Evolutionary conservation across 1,284 basidiomycete genomes (phyloP).

Genomic region (Cutaneotrichosporon sp.): DNA sequence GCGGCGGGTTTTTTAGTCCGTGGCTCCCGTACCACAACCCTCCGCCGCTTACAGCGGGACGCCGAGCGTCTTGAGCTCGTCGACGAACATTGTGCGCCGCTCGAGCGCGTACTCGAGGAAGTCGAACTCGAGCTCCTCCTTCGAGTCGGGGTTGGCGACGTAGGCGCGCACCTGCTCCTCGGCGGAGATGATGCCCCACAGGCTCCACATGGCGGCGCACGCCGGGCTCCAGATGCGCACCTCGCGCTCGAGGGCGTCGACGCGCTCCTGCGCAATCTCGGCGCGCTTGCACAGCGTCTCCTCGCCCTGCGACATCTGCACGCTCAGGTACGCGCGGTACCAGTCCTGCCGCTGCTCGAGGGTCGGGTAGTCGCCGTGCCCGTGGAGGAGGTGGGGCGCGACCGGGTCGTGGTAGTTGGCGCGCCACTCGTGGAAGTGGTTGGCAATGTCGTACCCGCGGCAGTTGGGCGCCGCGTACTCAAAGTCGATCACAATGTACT

Average conservation of each 20-base stretch:
- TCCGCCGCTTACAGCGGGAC: conserved; percentile 20
- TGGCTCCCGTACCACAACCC: not conserved
- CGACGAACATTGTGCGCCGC: conserved; percentile 51
- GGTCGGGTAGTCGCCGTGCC: conserved; percentile 71
- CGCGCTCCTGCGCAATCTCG: conserved; percentile 39
- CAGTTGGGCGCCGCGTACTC: conserved; percentile 90
- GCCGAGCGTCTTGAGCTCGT: conserved; percentile 45
- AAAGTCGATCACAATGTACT: conserved; percentile 94
- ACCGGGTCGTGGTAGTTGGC: conserved; percentile 75
- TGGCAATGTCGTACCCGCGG: conserved; percentile 88
- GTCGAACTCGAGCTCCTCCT: conserved; percentile 46
- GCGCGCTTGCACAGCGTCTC: conserved; percentile 38
- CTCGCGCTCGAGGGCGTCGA: conserved; percentile 66
- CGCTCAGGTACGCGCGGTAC: conserved; percentile 73
- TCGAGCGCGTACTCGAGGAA: conserved; percentile 54
- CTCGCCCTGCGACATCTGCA: conserved; percentile 40
- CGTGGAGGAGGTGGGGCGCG: conserved; percentile 69
- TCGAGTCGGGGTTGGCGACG: conserved; percentile 35
- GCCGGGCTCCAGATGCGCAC: conserved; percentile 83
- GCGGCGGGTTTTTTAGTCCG: not conserved
- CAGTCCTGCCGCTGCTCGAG: conserved; percentile 73
- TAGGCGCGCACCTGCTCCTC: conserved; percentile 72
- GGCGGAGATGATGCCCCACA: conserved; percentile 91
- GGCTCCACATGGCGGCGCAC: conserved; percentile 82
- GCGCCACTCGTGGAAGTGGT: conserved; percentile 96